Base-by-base conservation (phyloP, 2,329 filamentous ascomycete genomes). In the Daldinia sp. region DNA sequence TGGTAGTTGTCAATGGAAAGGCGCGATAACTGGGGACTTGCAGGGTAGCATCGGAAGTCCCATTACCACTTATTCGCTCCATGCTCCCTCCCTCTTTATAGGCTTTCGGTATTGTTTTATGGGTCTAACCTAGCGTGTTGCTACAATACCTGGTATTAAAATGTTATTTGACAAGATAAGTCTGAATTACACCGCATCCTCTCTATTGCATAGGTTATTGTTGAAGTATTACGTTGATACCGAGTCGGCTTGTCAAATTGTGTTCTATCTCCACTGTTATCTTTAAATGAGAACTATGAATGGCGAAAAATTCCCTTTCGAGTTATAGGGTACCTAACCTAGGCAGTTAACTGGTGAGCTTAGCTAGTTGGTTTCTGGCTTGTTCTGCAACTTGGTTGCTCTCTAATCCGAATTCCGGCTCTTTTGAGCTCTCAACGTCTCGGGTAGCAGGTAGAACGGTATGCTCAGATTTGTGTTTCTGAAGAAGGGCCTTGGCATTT, bases 391-490 rank as follows among this genome's bases (percentile, higher is more conserved):
- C 34, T 4, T 43, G 6, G 34, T 27, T 43, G 9, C 27, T 51
- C 17, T 58, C 54, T 1, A 58, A 35, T 9, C 45, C 54, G 27
- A 58, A 35, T 15, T 49, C 27, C 4, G 27, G 27, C 10, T 49
- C 9, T 3, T 17, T 32, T 7, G 15, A 29, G 8, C n/a, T 15
- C 23, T 23, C n/a, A 23, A 17, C 2, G 4, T 49, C 27, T 11
- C 9, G n/a, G 34, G 27, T 9, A 11, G 25, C 3, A 5, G 54
- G 54, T 7, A 58, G 13, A n/a, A 43, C 21, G 4, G 45, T 25
- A 15, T 45, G 13, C 11, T 58, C 54, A 3, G 35, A 3, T n/a
- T 43, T 45, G 13, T 58, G 54, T 19, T 51, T 58, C 27, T 58
- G 8, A 8, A 58, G 54, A 43, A 58, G 45, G 8, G 25, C 23